A percentile compares a stretch with the other conserved stretches of the same genome.
phyloP scores from a whole-genome alignment of 106 monocot species.

The Dendrobium huoshanense region DNA sequence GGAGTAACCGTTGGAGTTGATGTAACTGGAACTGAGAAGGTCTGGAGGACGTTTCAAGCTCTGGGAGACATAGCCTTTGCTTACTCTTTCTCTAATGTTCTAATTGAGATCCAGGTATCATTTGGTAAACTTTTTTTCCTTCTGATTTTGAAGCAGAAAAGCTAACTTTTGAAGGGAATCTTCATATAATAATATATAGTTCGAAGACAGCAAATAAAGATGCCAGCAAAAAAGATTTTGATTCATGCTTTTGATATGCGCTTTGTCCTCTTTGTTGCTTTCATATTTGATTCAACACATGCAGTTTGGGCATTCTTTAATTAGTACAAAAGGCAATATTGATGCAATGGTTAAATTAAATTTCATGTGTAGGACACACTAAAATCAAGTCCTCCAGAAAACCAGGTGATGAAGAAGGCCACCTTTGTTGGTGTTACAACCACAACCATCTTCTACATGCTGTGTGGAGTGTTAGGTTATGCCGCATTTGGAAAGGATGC shows the following conservation, averaged over 20 bases:
- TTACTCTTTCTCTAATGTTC: constrained; percentile 58
- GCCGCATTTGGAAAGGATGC: constrained; percentile 79
- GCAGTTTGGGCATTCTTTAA: too few relatives aligned
- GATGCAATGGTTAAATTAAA: too few relatives aligned
- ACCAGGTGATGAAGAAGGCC: constrained; percentile 71
- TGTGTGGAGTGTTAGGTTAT: constrained; percentile 88
- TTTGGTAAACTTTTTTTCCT: neutral
- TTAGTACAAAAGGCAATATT: too few relatives aligned
- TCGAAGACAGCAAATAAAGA: too few relatives aligned
- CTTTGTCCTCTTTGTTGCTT: neutral
- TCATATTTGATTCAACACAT: too few relatives aligned
- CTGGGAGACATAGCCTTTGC: constrained; percentile 82
- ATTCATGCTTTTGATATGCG: neutral
- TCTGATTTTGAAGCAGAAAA: neutral
- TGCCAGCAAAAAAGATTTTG: too few relatives aligned
- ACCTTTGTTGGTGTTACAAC: constrained; percentile 49
- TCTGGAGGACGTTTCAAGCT: constrained; percentile 76
- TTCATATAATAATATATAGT: neutral
- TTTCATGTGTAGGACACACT: constrained; percentile 48
- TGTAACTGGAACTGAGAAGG: constrained; percentile 50
- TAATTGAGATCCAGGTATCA: constrained; percentile 79
- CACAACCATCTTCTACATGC: constrained; percentile 78
- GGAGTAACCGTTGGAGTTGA: constrained; percentile 65
- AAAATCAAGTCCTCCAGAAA: constrained; percentile 59
- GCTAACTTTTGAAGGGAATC: neutral